phyloP scores from a whole-genome alignment of 2,329 filamentous ascomycete species.

The Colletotrichum chlorophyti region DNA sequence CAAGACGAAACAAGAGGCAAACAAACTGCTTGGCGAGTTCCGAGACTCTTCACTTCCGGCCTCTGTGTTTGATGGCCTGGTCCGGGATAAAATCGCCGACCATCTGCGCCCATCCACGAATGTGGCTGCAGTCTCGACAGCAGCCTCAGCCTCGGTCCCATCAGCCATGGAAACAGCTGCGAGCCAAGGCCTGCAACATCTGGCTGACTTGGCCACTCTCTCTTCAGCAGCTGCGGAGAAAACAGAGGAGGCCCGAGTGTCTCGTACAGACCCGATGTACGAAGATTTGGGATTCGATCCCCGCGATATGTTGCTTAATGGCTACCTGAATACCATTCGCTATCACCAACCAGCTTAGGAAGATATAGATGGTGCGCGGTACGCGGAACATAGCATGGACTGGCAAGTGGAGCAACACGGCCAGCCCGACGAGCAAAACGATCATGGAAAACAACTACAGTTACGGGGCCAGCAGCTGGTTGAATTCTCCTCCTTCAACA shows the following conservation, averaged over 20 bases:
- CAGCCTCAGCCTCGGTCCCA: conserved; percentile 42
- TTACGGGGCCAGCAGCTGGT: too few species aligned
- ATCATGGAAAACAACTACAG: background rate
- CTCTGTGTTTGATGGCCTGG: conserved; percentile 62
- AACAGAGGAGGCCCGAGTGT: conserved; percentile 32
- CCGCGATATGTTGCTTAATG: conserved; percentile 42
- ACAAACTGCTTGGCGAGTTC: conserved; percentile 61
- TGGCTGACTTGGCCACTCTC: conserved; percentile 62
- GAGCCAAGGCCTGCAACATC: conserved; percentile 64
- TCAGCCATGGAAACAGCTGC: conserved; percentile 47
- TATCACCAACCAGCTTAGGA: conserved; percentile 20
- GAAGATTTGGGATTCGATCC: conserved; percentile 51
- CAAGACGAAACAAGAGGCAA: conserved; percentile 63
- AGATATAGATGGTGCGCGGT: background rate
- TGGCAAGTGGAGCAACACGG: too few species aligned
- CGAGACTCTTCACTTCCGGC: conserved; percentile 52
- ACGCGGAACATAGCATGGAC: too few species aligned
- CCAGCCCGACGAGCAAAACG: background rate
- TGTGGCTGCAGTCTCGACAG: too few species aligned
- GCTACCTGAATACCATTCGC: conserved; percentile 42
- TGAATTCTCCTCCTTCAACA: too few species aligned
- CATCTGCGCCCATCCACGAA: conserved; percentile 38
- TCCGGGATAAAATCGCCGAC: conserved; percentile 59
- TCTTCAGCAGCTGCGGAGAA: conserved; percentile 30
- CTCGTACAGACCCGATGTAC: conserved; percentile 39